Conservation (phyloP, 148 eudicot genomes). For the Spergularia bocconei region DNA sequence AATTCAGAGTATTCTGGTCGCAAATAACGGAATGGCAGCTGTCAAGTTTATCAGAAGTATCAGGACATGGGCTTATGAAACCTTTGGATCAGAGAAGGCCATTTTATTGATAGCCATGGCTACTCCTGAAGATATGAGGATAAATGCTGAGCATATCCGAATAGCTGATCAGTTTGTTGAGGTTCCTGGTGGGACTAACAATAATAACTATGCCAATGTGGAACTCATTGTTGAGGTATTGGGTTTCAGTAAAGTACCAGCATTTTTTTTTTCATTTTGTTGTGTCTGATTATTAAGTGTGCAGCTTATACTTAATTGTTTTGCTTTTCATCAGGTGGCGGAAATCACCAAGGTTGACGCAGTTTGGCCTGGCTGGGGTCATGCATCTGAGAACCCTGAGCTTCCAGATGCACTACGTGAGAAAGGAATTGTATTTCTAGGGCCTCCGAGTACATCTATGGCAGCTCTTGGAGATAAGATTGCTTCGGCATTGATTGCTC, state of each 20-base stretch:
- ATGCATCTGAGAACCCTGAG: slow-evolving; percentile 99
- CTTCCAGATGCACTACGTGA: slow-evolving; percentile 85
- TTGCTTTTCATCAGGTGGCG: slow-evolving; percentile 56
- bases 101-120: slow-evolving; percentile 98
- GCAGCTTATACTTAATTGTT: slow-evolving; percentile 1
- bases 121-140: slow-evolving; percentile 98
- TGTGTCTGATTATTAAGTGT: neutral
- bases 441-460: slow-evolving; percentile 93
- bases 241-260: neutral
- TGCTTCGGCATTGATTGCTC: slow-evolving; percentile 97
- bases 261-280: neutral
- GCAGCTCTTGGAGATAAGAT: slow-evolving; percentile 97
- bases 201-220: slow-evolving; percentile 98
- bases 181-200: slow-evolving; percentile 99
- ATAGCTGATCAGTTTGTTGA: slow-evolving; percentile 98
- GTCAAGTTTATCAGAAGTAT: slow-evolving; percentile 94
- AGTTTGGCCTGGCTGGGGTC: slow-evolving; percentile 99
- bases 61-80: slow-evolving; percentile 92
- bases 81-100: slow-evolving; percentile 96
- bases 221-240: slow-evolving; percentile 95
- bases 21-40: slow-evolving; percentile 99
- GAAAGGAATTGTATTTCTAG: slow-evolving; percentile 85
- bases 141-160: slow-evolving; percentile 94
- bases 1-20: slow-evolving; percentile 85
- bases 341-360: slow-evolving; percentile 95